Evolutionary conservation across 2,329 filamentous ascomycete species (phyloP), one percentile per base, ranked within the genome.

Genomic region (Aspergillus ochraceus): DNA sequence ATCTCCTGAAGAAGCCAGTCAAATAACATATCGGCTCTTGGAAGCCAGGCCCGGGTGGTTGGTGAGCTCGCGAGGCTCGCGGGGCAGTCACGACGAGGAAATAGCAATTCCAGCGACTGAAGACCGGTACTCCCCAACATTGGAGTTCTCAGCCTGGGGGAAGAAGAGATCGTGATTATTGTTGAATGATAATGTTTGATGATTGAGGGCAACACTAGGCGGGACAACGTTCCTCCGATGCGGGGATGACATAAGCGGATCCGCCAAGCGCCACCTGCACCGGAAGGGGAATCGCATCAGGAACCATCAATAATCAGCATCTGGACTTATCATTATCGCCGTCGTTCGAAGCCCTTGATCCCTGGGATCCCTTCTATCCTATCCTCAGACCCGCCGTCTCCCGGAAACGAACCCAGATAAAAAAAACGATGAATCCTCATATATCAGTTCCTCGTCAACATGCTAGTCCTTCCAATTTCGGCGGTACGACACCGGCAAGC

Each of bases 381-480:
- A 6, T 29, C 19, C 22, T 29, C 14, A 8, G 32, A 19, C 36
- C 30, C 30, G 19, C 36, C 36, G 6, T n/a, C 22, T 12, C 30
- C 39, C 30, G 22, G 20, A 19, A 42, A 19, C 42, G 6, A 22
- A 24, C 17, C 45, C 55, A 56, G 46, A 56, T 49, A 53, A 52
- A 60, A 60, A 60, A 55, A 52, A 63, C 57, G 70, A 86, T 86
- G 84, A 86, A 86, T 70, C 84, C 84, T 65, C 83, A 84, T 68
- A 87, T 87, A 66, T 82, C 83, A 19, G 79, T 85, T 42, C 84
- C 84, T 29, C 81, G 84, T 64, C 84, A 84, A 69, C 82, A 85
- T 76, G 83, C 80, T 67, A 80, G 76, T 49, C 77, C 80, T 39
- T 74, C 81, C 46, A 83, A 78, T 67, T 86, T 85, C 63, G 84